Percentiles rank a stretch among this genome's conserved stretches.
These are phyloP conservation scores for Cucumis melo DNA, from an alignment of 306 rosid genomes.

Conservation along the genomic window DNA sequence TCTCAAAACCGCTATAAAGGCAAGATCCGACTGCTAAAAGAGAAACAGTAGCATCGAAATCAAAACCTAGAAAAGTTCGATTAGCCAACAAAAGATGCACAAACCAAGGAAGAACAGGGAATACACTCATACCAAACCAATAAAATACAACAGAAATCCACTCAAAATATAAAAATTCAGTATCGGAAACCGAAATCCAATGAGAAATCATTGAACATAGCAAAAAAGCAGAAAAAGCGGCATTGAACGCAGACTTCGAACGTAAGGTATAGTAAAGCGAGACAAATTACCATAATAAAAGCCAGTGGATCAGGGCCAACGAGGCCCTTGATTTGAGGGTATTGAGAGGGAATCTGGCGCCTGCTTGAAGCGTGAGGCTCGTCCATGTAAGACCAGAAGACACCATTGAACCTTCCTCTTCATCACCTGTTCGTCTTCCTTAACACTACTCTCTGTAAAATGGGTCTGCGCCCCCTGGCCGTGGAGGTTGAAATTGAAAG, in stretches of 20 bases:
- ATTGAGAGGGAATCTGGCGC: constrained; percentile 73
- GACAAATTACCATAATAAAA: constrained; percentile 37
- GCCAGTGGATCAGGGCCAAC: constrained; percentile 71
- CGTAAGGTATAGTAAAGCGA: not conserved
- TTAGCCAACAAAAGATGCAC: not conserved
- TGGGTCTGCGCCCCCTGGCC: not conserved
- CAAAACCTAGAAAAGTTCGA: not conserved
- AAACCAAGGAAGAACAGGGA: not conserved
- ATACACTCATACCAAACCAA: not conserved
- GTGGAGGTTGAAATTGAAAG: not conserved
- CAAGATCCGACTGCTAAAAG: not conserved
- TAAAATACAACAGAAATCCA: not conserved
- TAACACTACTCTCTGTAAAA: constrained; percentile 20
- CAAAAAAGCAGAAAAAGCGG: not conserved
- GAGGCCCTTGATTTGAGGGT: constrained; percentile 70
- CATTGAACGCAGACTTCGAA: not conserved
- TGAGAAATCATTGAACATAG: not conserved
- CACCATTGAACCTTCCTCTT: constrained; percentile 37
- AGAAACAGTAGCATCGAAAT: not conserved
- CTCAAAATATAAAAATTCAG: not conserved
- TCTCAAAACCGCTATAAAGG: not conserved
- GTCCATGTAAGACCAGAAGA: constrained; percentile 84
- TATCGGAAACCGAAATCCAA: constrained; percentile 11
- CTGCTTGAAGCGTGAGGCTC: constrained; percentile 86
- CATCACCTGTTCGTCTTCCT: constrained; percentile 15